Percentiles rank a stretch among this genome's conserved stretches.
Evolutionary conservation across 176 grass and related monocot genomes (phyloP).

Genomic region (Alopecurus myosuroides): DNA sequence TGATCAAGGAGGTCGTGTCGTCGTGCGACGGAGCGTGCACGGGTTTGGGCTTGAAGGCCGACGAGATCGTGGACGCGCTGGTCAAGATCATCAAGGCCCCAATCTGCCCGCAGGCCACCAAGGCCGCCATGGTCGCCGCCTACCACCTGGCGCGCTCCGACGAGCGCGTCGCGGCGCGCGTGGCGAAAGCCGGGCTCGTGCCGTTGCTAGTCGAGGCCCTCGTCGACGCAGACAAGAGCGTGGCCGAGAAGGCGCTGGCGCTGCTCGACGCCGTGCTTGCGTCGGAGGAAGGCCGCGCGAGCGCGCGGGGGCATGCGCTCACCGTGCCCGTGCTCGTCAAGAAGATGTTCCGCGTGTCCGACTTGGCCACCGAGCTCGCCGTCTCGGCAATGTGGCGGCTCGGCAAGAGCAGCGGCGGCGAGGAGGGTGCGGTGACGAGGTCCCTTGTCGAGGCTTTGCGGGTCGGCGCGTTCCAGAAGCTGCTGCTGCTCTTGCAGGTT

Average conservation of each 20-base stretch:
- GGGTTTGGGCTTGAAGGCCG: slow-evolving; percentile 6
- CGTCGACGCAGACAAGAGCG: slow-evolving; percentile 71
- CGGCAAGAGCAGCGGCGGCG: slow-evolving; percentile 14
- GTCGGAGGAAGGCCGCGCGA: slow-evolving; percentile 39
- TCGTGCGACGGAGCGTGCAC: slow-evolving; percentile 2
- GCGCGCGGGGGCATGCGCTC: slow-evolving; percentile 51
- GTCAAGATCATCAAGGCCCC: slow-evolving; percentile 56
- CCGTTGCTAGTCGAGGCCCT: slow-evolving; percentile 54
- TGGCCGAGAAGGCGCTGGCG: slow-evolving; percentile 75
- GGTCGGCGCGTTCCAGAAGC: slow-evolving; percentile 82
- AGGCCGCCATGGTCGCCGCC: slow-evolving; percentile 52
- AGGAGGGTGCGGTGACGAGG: slow-evolving; percentile 13
- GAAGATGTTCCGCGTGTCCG: slow-evolving; percentile 91
- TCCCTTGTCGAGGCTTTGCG: slow-evolving; percentile 49
- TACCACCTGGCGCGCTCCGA: slow-evolving; percentile 49
- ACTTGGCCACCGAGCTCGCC: slow-evolving; percentile 68
- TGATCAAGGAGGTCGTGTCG: slow-evolving; percentile 48
- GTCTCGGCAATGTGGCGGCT: slow-evolving; percentile 71
- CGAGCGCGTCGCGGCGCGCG: slow-evolving; percentile 26
- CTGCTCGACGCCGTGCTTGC: slow-evolving; percentile 57
- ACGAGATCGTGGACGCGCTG: slow-evolving; percentile 53
- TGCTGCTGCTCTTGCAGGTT: slow-evolving; percentile 72
- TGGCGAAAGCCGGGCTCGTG: slow-evolving; percentile 38
- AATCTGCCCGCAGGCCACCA: slow-evolving; percentile 69
- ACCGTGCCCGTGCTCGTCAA: slow-evolving; percentile 62